phyloP scores from a whole-genome alignment of 257 asterid species.

The Lithospermum erythrorhizon region DNA sequence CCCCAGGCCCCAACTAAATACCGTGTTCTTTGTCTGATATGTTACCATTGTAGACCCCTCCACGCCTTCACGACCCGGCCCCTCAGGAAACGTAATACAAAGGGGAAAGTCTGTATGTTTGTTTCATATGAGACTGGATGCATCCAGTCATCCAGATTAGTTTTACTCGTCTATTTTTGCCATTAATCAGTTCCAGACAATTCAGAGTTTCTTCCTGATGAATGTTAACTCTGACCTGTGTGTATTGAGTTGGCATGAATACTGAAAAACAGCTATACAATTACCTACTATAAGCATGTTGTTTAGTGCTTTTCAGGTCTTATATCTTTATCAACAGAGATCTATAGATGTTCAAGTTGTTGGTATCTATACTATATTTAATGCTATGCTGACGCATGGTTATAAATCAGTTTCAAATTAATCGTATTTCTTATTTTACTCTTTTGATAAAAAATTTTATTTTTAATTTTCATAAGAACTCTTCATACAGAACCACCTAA shows the following conservation, averaged over 20 bases:
- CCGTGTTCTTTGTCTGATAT: background rate
- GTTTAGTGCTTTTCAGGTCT: too few relatives aligned
- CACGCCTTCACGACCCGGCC: background rate
- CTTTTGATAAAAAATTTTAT: too few relatives aligned
- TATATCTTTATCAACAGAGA: too few relatives aligned
- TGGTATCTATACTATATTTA: too few relatives aligned
- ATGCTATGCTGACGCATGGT: too few relatives aligned
- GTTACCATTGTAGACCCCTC: background rate
- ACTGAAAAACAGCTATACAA: conserved; percentile 2
- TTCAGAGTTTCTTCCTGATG: background rate
- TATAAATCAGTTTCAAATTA: too few relatives aligned
- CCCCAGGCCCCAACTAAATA: too few relatives aligned
- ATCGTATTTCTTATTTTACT: too few relatives aligned
- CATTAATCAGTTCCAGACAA: background rate
- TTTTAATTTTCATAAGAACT: too few relatives aligned
- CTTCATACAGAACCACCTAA: too few relatives aligned
- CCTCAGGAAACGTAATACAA: background rate
- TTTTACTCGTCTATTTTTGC: conserved; percentile 1
- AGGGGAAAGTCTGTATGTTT: background rate
- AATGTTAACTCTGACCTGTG: background rate
- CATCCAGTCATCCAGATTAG: background rate
- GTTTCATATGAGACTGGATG: conserved; percentile 1
- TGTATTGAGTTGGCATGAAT: background rate
- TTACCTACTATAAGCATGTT: background rate
- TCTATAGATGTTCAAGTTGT: too few relatives aligned